Evolutionary conservation across 23 red algal species (phyloP).

Genomic region (Agarophyton chilense): DNA sequence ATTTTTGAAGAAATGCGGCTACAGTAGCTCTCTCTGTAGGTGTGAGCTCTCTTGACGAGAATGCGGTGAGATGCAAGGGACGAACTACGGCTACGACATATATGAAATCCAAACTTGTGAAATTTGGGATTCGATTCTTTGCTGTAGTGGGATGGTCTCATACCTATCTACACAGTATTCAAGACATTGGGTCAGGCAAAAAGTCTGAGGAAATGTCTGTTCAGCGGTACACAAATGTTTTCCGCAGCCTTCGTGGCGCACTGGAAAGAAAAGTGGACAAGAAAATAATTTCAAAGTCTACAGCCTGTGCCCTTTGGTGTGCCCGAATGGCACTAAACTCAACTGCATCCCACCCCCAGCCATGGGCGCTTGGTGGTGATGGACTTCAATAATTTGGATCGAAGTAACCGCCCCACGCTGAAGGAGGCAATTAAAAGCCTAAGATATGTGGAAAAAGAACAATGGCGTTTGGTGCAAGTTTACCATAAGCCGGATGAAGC

Average conservation of each 20-base stretch:
- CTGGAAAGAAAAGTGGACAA: background rate
- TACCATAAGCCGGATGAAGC: background rate
- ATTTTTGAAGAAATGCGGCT: background rate
- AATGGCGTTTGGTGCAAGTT: background rate
- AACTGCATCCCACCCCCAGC: too few species aligned
- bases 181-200: constrained; percentile 2
- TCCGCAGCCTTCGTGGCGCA: background rate
- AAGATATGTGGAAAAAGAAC: too few species aligned
- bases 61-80: constrained; percentile 5
- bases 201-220: background rate
- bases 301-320: too few species aligned
- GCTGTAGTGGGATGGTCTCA: background rate
- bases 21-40: background rate
- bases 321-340: too few species aligned
- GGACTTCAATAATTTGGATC: too few species aligned
- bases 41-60: background rate
- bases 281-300: background rate
- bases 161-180: background rate
- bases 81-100: background rate
- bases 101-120: constrained; percentile 24
- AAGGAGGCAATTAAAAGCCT: too few species aligned
- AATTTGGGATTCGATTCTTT: too few species aligned
- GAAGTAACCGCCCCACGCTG: too few species aligned
- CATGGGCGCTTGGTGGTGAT: too few species aligned
- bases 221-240: background rate